phyloP scores from a whole-genome alignment of 257 asterid species.

The Nicotiana noctiflora region DNA sequence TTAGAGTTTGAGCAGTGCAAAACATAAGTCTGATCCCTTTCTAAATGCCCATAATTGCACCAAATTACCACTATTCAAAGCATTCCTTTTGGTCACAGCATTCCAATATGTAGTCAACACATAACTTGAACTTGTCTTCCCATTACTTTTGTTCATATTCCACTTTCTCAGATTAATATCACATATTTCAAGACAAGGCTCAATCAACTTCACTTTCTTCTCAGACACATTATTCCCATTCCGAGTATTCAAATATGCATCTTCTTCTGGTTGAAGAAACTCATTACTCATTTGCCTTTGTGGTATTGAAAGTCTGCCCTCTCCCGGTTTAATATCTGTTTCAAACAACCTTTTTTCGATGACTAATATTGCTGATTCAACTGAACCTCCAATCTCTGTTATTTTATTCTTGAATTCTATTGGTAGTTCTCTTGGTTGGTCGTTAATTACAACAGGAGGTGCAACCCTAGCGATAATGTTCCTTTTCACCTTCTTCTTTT shows the following conservation, averaged over 20 bases:
- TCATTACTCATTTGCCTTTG: background rate
- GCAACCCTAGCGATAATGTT: background rate
- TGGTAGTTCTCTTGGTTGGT: background rate
- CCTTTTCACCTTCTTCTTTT: background rate
- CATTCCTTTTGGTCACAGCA: background rate
- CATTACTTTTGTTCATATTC: background rate
- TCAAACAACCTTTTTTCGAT: background rate
- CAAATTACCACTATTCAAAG: background rate
- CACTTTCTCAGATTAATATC: background rate
- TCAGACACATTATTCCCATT: background rate
- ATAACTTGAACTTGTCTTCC: background rate
- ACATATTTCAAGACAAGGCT: background rate
- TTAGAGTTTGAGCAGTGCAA: background rate
- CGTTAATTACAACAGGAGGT: too few relatives aligned
- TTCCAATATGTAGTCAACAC: slow-evolving; percentile 3
- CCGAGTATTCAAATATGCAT: background rate
- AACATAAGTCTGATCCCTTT: background rate
- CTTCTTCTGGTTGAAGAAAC: background rate
- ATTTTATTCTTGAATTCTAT: background rate
- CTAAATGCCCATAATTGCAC: slow-evolving; percentile 10
- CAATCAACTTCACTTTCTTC: background rate
- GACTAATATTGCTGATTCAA: background rate
- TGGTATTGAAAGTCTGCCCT: background rate
- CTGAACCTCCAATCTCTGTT: background rate
- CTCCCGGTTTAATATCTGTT: background rate